Conservation (phyloP, 495 filamentous ascomycete genomes). For the Trichocladium uniseriatum region DNA sequence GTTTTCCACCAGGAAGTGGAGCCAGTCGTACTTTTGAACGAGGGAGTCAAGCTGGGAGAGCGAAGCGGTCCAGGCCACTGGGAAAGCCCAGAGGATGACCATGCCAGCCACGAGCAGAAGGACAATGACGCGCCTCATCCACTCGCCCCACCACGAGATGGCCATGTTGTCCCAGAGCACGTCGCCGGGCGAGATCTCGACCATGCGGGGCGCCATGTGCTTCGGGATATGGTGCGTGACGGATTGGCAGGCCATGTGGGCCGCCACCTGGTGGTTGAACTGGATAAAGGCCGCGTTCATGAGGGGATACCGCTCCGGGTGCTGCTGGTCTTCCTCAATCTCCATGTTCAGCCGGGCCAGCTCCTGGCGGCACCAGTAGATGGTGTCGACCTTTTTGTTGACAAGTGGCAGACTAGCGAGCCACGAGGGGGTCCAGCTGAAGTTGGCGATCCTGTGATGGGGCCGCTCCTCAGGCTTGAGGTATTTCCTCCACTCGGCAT, state of each 20-base stretch:
- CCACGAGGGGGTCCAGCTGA: conserved; percentile 61
- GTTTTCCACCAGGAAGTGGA: conserved; percentile 57
- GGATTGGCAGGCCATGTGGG: conserved; percentile 95
- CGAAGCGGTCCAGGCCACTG: conserved; percentile 78
- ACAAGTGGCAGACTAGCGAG: conserved; percentile 71
- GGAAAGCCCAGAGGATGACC: conserved; percentile 84
- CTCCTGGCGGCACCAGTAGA: conserved; percentile 83
- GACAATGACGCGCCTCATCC: conserved; percentile 61
- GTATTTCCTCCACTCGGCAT: conserved; percentile 78
- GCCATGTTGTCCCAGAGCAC: conserved; percentile 99
- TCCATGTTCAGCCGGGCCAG: conserved; percentile 83
- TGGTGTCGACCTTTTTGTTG: conserved; percentile 89
- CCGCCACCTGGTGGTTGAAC: conserved; percentile 95
- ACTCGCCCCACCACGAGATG: conserved; percentile 88
- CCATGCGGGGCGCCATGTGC: conserved; percentile 84
- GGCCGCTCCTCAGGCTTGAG: conserved; percentile 73
- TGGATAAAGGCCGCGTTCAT: conserved; percentile 99
- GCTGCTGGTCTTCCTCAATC: conserved; percentile 82
- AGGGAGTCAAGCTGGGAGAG: conserved; percentile 68
- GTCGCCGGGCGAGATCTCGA: conserved; percentile 89
- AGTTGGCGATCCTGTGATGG: conserved; percentile 72
- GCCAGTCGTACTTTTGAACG: conserved; percentile 52
- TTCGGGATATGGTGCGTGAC: conserved; percentile 87
- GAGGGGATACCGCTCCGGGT: conserved; percentile 78
- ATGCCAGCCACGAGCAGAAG: conserved; percentile 60